Conservation (phyloP, 306 rosid species). For the Inga laurina region DNA sequence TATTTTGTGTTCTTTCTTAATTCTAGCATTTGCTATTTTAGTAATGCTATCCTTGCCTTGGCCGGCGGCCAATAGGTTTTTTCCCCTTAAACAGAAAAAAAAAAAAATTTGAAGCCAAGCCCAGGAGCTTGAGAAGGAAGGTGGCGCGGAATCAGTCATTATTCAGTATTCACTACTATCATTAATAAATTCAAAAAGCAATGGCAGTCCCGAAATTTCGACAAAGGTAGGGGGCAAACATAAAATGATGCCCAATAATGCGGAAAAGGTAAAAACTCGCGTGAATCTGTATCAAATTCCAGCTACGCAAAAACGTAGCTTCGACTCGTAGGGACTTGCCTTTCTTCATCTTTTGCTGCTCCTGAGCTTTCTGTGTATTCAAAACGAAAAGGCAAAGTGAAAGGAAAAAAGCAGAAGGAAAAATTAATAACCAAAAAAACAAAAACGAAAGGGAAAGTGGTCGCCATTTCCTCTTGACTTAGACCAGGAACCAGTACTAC, state of each 20-base stretch:
- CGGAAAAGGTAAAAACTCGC: conserved; percentile 26
- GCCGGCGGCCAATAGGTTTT: background rate
- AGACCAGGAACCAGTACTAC: background rate
- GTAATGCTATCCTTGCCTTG: background rate
- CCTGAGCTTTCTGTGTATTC: background rate
- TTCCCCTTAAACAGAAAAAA: accelerated
- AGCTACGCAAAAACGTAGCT: conserved; percentile 42
- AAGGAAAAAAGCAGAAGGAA: conserved; percentile 7
- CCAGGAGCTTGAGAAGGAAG: background rate
- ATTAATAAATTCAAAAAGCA: background rate
- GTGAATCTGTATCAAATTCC: conserved; percentile 24
- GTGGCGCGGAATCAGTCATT: background rate
- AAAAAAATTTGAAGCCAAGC: background rate
- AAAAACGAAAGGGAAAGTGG: conserved; percentile 37
- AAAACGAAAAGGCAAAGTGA: conserved; percentile 19
- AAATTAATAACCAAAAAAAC: background rate
- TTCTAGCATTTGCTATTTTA: no score
- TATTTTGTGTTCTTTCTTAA: no score
- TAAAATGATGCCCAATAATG: background rate
- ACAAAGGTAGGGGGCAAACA: background rate
- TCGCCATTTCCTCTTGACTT: conserved; percentile 17
- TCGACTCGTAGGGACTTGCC: conserved; percentile 32
- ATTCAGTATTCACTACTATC: background rate
- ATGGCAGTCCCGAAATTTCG: conserved; percentile 21
- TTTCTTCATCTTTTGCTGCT: background rate